Evolutionary conservation across 2,329 filamentous ascomycete genomes (phyloP).

Genomic region (Akanthomyces muscarius): DNA sequence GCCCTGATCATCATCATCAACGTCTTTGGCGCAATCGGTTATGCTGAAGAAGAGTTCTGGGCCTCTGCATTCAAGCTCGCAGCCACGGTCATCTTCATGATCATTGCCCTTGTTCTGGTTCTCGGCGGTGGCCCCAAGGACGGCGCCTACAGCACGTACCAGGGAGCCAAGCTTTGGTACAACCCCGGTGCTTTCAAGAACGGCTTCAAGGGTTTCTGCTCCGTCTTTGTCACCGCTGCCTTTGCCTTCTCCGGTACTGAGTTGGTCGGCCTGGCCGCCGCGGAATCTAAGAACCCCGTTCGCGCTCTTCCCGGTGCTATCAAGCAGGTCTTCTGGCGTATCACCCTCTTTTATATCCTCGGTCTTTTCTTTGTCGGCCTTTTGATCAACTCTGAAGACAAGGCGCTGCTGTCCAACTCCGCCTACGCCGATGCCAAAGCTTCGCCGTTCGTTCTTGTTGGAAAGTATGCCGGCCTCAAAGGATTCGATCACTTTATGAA

Average conservation of each 20-base stretch:
- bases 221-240: slow-evolving; percentile 65
- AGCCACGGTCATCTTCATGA: slow-evolving; percentile 58
- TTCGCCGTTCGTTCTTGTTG: slow-evolving; percentile 50
- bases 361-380: slow-evolving; percentile 48
- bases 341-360: slow-evolving; percentile 48
- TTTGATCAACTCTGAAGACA: slow-evolving; percentile 40
- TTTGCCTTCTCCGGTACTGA: slow-evolving; percentile 67
- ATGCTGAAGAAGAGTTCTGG: slow-evolving; percentile 54
- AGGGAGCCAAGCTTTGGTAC: slow-evolving; percentile 42
- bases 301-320: slow-evolving; percentile 72
- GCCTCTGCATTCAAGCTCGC: slow-evolving; percentile 52
- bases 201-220: slow-evolving; percentile 66
- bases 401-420: slow-evolving; percentile 40
- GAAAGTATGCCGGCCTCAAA: slow-evolving; percentile 42
- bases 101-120: slow-evolving; percentile 54
- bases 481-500: slow-evolving; percentile 52
- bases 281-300: slow-evolving; percentile 62
- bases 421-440: slow-evolving; percentile 40
- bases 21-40: slow-evolving; percentile 52
- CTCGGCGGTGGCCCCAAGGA: slow-evolving; percentile 52
- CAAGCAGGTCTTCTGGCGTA: slow-evolving; percentile 64
- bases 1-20: slow-evolving; percentile 47
- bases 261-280: slow-evolving; percentile 65
- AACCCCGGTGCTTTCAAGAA: slow-evolving; percentile 56
- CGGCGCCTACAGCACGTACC: slow-evolving; percentile 38